phyloP scores from a whole-genome alignment of 1,284 basidiomycete genomes.

The Leccinum pachyderme region DNA sequence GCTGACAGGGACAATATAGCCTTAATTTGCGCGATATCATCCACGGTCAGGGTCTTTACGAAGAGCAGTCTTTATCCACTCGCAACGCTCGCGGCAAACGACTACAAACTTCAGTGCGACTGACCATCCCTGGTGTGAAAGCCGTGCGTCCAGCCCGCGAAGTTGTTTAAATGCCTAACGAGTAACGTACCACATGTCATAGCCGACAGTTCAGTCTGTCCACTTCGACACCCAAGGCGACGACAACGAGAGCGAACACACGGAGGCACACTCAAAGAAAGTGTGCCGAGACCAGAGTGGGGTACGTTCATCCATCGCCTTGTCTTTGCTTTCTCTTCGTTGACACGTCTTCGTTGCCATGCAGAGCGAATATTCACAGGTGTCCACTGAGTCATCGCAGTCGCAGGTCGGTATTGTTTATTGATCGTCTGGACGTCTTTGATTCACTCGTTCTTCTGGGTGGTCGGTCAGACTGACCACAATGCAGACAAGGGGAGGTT shows the following conservation, averaged over 20 bases:
- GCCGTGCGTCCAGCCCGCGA: slow-evolving; percentile 13
- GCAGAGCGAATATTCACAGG: slow-evolving; percentile 20
- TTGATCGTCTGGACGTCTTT: not conserved
- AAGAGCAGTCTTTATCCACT: slow-evolving; percentile 28
- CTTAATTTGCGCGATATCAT: slow-evolving; percentile 35
- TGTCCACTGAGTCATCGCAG: slow-evolving; percentile 19
- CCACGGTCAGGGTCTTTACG: slow-evolving; percentile 37
- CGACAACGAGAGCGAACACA: slow-evolving; percentile 9
- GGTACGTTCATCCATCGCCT: slow-evolving; percentile 5
- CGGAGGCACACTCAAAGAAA: slow-evolving; percentile 19
- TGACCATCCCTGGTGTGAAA: slow-evolving; percentile 18
- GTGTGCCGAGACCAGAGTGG: slow-evolving; percentile 12
- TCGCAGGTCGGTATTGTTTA: slow-evolving; percentile 18
- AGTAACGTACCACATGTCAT: not conserved
- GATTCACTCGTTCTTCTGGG: not conserved
- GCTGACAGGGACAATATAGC: slow-evolving; percentile 20
- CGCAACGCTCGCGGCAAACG: slow-evolving; percentile 1
- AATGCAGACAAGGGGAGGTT: slow-evolving; percentile 13
- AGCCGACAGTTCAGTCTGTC: slow-evolving; percentile 20
- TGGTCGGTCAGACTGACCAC: slow-evolving; percentile 12
- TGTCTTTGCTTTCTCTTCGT: not conserved
- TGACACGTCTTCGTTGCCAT: not conserved
- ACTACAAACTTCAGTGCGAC: slow-evolving; percentile 12
- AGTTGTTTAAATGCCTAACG: not conserved
- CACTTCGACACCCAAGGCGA: slow-evolving; percentile 5